A percentile compares a stretch with the other conserved stretches of the same genome.
Evolutionary conservation across 1,139 yeast genomes (phyloP).

Genomic region (Petasospora rhodanensis): DNA sequence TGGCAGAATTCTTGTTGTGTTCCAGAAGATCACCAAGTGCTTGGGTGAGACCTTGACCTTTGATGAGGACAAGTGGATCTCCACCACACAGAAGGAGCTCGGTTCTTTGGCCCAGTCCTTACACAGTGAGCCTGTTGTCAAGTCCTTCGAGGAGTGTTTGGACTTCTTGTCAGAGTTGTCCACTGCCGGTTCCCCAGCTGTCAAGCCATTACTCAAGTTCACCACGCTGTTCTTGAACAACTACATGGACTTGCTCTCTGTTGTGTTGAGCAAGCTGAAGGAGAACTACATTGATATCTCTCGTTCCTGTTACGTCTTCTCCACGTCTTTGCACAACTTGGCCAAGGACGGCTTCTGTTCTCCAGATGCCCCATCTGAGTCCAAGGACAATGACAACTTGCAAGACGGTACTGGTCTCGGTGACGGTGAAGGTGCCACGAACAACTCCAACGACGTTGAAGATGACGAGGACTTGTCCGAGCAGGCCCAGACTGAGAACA

Average conservation of each 20-base stretch:
- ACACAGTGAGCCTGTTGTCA: constrained; percentile 28
- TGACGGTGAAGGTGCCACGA: constrained; percentile 88
- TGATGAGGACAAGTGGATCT: constrained; percentile 66
- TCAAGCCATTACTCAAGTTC: constrained; percentile 45
- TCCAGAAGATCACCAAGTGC: constrained; percentile 51
- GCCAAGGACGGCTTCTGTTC: constrained; percentile 92
- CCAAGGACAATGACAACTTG: constrained; percentile 56
- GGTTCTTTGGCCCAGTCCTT: constrained; percentile 35
- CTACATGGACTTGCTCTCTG: constrained; percentile 42
- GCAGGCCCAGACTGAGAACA: constrained; percentile 80
- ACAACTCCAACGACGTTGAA: constrained; percentile 79
- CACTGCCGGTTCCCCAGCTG: constrained; percentile 27
- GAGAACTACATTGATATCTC: constrained; percentile 48
- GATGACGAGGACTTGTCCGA: constrained; percentile 91
- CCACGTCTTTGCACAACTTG: constrained; percentile 53
- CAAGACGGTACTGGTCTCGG: constrained; percentile 95
- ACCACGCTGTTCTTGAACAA: constrained; percentile 55
- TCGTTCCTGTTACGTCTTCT: constrained; percentile 57
- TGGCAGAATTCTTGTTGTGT: constrained; percentile 59
- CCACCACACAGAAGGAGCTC: constrained; percentile 42
- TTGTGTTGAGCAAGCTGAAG: constrained; percentile 40
- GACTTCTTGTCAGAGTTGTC: constrained; percentile 34
- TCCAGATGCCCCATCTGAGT: constrained; percentile 76
- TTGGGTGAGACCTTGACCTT: constrained; percentile 35
- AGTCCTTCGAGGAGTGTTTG: constrained; percentile 33